Base-by-base conservation (phyloP, 306 rosid species). In the Quercus cerris region DNA sequence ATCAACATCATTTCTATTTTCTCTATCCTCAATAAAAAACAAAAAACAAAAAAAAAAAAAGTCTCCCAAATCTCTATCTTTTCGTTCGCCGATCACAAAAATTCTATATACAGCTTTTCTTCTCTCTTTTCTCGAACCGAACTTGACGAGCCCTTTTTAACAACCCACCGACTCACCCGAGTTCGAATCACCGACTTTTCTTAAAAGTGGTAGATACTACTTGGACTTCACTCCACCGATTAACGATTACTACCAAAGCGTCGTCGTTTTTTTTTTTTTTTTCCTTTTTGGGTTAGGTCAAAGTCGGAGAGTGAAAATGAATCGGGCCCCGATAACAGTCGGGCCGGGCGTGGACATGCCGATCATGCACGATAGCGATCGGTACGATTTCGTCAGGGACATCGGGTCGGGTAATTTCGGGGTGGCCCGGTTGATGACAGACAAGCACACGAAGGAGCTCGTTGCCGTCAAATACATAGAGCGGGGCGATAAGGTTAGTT, bases 371-470 rank as follows among this genome's bases (percentile, higher is more conserved):
- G 95, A 91, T 30, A 94, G 98, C 41, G 95, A 94, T 79, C 88
- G 97, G 9, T 94, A 94, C 75, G 99, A 94, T 82, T 83, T 91
- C 35, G 93, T 94, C 54, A 86, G 91, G 13, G 95, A 91, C 74
- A 94, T 94, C 67, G 97, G 99, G 15, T 90, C 97, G 23, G 98
- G 98, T 2, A 94, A 92, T 80, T 94, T 94, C 83, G 98, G 92
- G 8, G 90, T 94, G 3, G 97, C 99, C 0, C 90, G 97, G 91
- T 82, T 94, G 52, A 92, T 94, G 99, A 88, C 86, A 22, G 99
- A 94, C 63, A 93, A 86, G 83, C 97, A 83, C 69, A 90, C 97
- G 63, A 86, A 80, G 78, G 97, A 93, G 71, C 97, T 93, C 54
- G 94, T 94, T 18, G 99, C 99, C 68, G 97, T 94, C 55, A 93